Evolutionary conservation across 164 flowering plant genomes (phyloP), one percentile per base, ranked within the genome.

Genomic region (Annona squamosa): DNA sequence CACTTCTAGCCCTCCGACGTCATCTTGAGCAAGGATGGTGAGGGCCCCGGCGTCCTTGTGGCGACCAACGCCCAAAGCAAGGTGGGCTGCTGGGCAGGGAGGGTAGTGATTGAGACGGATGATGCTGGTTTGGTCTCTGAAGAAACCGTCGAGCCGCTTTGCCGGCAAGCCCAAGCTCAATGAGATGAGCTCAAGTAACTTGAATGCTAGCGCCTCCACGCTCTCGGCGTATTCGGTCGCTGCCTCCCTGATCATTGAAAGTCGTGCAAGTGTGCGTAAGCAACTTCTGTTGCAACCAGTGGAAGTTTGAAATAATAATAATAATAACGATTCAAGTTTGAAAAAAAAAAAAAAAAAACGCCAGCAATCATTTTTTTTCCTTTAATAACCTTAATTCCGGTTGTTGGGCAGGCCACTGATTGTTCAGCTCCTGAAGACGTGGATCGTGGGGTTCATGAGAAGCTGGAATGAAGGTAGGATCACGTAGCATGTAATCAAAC

Each of bases 341-440:
- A 7, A 52, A 52, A 5, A 52, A 12, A 52, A 52, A 10, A 48
- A 52, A 52, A 52, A 5, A 52, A 52, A 52, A 52, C 9, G 3
- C 9, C 59, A 52, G 59, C 13, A 2, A 52, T 52, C 37, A 26
- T 26, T 26, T 26, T 26, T 26, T 26, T 1, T 26, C n/a, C n/a
- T 3, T 68, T 37, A 65, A 45, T 37, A 68, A 81, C 89, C 85
- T 80, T 0, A 84, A 66, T 43, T 85, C 83, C 61, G 84, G 77
- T 46, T 86, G 92, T 46, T 76, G 72, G 1, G 75, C 68, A 10
- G 91, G 94, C 92, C 91, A 90, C 73, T 80, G 87, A 69, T 87
- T 90, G 17, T 45, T 19, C 52, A 79, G 10, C 18, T 56, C 71
- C 70, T 75, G 83, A 45, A 81, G 5, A 52, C 80, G 79, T 12